Conservation (phyloP, 176 grass and related monocot species). For the Paspalum notatum region DNA sequence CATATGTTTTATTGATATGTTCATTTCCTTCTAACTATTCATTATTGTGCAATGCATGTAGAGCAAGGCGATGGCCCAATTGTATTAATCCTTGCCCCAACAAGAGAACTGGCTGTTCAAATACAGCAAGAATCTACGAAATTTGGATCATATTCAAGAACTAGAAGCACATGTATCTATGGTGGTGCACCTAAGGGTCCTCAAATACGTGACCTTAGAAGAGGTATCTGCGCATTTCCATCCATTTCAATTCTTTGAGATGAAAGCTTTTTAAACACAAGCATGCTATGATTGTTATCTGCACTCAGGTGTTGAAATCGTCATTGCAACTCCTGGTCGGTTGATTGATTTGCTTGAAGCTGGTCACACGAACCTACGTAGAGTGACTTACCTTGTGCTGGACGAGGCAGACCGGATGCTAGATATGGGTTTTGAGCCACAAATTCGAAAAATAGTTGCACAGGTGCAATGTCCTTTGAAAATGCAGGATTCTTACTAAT, state of each 20-base stretch:
- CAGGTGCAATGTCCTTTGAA: slow-evolving; percentile 53
- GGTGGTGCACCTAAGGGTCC: slow-evolving; percentile 95
- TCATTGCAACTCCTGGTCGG: slow-evolving; percentile 90
- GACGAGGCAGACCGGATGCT: slow-evolving; percentile 98
- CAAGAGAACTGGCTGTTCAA: slow-evolving; percentile 94
- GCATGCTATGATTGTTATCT: neutral
- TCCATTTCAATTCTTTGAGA: neutral
- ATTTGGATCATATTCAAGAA: slow-evolving; percentile 80
- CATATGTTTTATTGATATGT: neutral
- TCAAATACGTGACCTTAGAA: slow-evolving; percentile 88
- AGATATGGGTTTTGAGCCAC: slow-evolving; percentile 98
- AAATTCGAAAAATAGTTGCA: slow-evolving; percentile 91
- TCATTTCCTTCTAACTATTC: neutral
- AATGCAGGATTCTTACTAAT: neutral
- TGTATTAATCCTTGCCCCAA: slow-evolving; percentile 89
- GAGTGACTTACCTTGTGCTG: slow-evolving; percentile 89
- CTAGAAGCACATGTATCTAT: slow-evolving; percentile 86
- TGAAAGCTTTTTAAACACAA: neutral
- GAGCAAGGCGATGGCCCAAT: slow-evolving; percentile 88
- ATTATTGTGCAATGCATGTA: slow-evolving; percentile 39
- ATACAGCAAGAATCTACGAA: slow-evolving; percentile 94
- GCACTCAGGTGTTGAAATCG: slow-evolving; percentile 77
- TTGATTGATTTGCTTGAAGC: slow-evolving; percentile 96
- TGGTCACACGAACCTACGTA: slow-evolving; percentile 79
- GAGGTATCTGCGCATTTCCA: slow-evolving; percentile 57